Evolutionary conservation across 441 rosid species (phyloP).

Genomic region (Populus hybrid): DNA sequence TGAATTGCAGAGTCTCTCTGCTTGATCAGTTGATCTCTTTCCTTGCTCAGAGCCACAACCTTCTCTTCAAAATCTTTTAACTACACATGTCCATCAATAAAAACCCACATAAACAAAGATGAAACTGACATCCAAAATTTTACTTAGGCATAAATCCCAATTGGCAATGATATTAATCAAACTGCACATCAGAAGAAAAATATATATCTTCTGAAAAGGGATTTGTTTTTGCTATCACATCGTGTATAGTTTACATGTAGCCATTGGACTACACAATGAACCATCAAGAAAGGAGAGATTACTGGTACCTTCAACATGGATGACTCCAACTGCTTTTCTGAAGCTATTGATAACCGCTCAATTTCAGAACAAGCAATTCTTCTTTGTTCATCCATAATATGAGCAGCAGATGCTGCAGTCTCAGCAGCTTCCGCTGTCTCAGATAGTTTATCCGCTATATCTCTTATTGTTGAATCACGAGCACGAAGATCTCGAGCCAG

Average conservation of each 20-base stretch:
- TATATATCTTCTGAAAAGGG: not conserved
- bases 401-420: constrained; percentile 93
- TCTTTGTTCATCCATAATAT: constrained; percentile 89
- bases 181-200: not conserved
- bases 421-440: constrained; percentile 99
- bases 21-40: constrained; percentile 69
- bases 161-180: not conserved
- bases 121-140: not conserved
- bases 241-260: not conserved
- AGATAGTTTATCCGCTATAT: constrained; percentile 84
- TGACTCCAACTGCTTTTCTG: constrained; percentile 53
- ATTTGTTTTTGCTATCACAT: not conserved
- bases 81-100: constrained; percentile 32
- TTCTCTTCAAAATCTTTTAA: constrained; percentile 72
- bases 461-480: constrained; percentile 83
- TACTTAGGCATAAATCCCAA: not conserved
- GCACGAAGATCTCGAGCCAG: constrained; percentile 89
- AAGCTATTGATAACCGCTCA: constrained; percentile 58
- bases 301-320: constrained; percentile 51
- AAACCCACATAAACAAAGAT: constrained; percentile 4
- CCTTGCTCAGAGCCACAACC: constrained; percentile 47
- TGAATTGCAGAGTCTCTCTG: constrained; percentile 84
- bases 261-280: not conserved
- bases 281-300: not conserved
- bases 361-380: constrained; percentile 68